A percentile compares a stretch with the other conserved stretches of the same genome.
These are phyloP conservation scores for Lomentospora prolificans DNA, from an alignment of 2,329 filamentous ascomycete genomes.

Conservation along the genomic window DNA sequence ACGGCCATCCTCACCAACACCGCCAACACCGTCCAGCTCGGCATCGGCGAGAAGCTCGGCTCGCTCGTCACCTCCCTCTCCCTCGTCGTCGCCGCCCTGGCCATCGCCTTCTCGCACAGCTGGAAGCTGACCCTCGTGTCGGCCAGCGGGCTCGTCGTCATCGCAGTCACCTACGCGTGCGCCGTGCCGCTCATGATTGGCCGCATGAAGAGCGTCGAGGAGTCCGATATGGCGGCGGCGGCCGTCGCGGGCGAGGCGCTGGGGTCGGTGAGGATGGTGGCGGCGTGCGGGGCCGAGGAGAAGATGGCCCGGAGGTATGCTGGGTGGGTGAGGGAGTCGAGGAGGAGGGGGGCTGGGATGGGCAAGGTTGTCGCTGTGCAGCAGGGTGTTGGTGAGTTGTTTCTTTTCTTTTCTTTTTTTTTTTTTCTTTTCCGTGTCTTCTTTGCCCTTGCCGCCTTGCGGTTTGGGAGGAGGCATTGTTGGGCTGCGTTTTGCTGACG, in stretches of 20 bases:
- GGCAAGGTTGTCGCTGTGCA: slow-evolving; percentile 17
- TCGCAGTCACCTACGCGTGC: slow-evolving; percentile 21
- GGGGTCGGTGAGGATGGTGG: slow-evolving; percentile 30
- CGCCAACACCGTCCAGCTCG: slow-evolving; percentile 41
- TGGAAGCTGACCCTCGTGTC: slow-evolving; percentile 42
- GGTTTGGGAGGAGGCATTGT: too few relatives aligned
- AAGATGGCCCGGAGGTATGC: slow-evolving; percentile 25
- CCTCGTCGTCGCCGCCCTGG: slow-evolving; percentile 32
- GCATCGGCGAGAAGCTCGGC: slow-evolving; percentile 42
- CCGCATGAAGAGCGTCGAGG: slow-evolving; percentile 22
- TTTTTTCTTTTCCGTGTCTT: too few relatives aligned
- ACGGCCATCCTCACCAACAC: slow-evolving; percentile 41
- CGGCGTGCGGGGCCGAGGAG: slow-evolving; percentile 29
- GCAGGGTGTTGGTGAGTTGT: slow-evolving; percentile 16
- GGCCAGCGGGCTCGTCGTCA: slow-evolving; percentile 33
- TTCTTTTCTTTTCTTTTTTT: not conserved
- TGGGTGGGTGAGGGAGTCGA: slow-evolving; percentile 24
- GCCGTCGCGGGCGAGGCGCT: slow-evolving; percentile 31
- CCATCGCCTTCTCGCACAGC: slow-evolving; percentile 40
- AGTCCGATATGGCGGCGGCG: slow-evolving; percentile 25
- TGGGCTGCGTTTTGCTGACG: too few relatives aligned
- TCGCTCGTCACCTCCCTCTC: slow-evolving; percentile 30
- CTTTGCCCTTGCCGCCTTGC: not conserved
- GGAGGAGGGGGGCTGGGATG: slow-evolving; percentile 18
- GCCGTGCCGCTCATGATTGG: slow-evolving; percentile 23